Conservation (phyloP, 257 asterid species). For the Scutellaria minor region DNA sequence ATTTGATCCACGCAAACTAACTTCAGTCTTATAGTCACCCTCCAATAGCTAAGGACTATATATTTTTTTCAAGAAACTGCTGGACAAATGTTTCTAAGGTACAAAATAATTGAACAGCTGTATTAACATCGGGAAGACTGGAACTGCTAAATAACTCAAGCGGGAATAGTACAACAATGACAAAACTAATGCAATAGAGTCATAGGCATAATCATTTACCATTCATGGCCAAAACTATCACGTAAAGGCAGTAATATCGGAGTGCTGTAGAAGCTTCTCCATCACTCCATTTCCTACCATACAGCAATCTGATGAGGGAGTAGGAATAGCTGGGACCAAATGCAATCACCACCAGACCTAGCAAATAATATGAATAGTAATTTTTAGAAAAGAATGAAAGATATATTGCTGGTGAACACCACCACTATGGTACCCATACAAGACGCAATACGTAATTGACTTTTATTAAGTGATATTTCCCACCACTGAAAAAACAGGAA, state of each 20-base stretch:
- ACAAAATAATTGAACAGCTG: not conserved
- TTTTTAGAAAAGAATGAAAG: conserved; percentile 27
- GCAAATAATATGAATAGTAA: conserved; percentile 25
- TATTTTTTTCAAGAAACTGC: not conserved
- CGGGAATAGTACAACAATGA: not conserved
- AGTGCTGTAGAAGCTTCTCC: conserved; percentile 96
- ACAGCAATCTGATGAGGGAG: conserved; percentile 80
- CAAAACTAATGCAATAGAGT: not conserved
- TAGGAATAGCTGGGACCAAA: conserved; percentile 98
- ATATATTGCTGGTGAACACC: conserved; percentile 15
- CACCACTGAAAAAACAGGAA: conserved; percentile 13
- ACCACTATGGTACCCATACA: conserved; percentile 3
- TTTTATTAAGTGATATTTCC: not conserved
- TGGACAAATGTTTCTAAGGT: conserved; percentile 18
- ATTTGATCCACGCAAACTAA: not conserved
- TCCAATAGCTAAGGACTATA: not conserved
- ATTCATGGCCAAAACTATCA: conserved; percentile 87
- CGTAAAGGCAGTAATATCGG: conserved; percentile 80
- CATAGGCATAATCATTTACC: conserved; percentile 48
- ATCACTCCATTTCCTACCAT: conserved; percentile 97
- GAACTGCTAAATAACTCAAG: not conserved
- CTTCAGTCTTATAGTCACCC: not conserved
- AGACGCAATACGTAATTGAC: conserved; percentile 7
- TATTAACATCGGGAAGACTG: not conserved
- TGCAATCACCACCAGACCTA: conserved; percentile 84